Percentiles rank a stretch among this genome's conserved stretches.
These are phyloP conservation scores for Euclidium syriacum DNA, from an alignment of 345 rosid genomes.

Conservation along the genomic window DNA sequence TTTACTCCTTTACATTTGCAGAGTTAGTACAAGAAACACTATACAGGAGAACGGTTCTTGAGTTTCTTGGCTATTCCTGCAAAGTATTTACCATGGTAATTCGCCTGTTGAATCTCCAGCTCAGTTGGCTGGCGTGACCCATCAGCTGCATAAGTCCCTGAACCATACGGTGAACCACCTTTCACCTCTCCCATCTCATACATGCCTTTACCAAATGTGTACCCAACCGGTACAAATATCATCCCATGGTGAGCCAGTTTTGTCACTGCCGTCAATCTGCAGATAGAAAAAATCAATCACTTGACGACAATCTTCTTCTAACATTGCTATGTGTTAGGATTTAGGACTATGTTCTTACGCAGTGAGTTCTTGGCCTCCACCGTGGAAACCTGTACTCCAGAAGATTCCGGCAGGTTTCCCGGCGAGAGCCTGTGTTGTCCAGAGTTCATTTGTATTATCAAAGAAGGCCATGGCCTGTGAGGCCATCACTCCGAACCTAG, in stretches of 20 bases:
- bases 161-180: slow-evolving; percentile 90
- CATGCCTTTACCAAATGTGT: slow-evolving; percentile 82
- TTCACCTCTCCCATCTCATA: slow-evolving; percentile 85
- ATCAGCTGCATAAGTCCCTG: slow-evolving; percentile 90
- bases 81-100: slow-evolving; percentile 77
- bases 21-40: slow-evolving; percentile 5
- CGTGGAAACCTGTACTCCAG: slow-evolving; percentile 96
- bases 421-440: slow-evolving; percentile 77
- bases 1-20: slow-evolving; percentile 3
- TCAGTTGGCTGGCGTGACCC: slow-evolving; percentile 77
- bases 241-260: slow-evolving; percentile 88
- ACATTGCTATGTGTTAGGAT: background rate
- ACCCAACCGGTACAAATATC: slow-evolving; percentile 86
- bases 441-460: slow-evolving; percentile 65
- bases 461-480: slow-evolving; percentile 87
- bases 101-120: slow-evolving; percentile 76
- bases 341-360: slow-evolving; percentile 52
- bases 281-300: background rate
- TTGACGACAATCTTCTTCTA: background rate
- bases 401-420: slow-evolving; percentile 98
- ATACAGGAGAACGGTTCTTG: slow-evolving; percentile 18
- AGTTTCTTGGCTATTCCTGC: slow-evolving; percentile 83
- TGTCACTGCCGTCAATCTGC: slow-evolving; percentile 81
- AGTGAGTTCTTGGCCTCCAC: slow-evolving; percentile 95
- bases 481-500: slow-evolving; percentile 94